A percentile compares a stretch with the other conserved stretches of the same genome.
These are phyloP conservation scores for Phytophthora crassamura DNA, from an alignment of 352 stramenopile species.

Conservation along the genomic window DNA sequence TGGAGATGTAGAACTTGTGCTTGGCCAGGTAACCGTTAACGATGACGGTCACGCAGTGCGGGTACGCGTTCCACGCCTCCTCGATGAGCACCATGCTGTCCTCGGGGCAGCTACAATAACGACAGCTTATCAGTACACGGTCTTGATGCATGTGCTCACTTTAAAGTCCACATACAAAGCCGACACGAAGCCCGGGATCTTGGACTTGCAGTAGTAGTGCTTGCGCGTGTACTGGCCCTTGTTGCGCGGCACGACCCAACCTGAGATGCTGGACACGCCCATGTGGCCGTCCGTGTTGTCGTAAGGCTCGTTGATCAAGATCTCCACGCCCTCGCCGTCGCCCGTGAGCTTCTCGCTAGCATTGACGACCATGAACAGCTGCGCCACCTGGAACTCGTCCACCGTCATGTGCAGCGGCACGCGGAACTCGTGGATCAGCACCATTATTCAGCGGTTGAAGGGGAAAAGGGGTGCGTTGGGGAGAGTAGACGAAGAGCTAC, in stretches of 20 bases:
- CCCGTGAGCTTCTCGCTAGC: conserved; percentile 87
- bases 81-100: conserved; percentile 89
- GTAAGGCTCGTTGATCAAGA: conserved; percentile 88
- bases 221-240: conserved; percentile 91
- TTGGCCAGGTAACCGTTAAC: conserved; percentile 86
- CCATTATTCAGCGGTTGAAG: conserved; percentile 43
- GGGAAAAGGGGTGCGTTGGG: conserved; percentile 12
- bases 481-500: not conserved
- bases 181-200: conserved; percentile 83
- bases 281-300: conserved; percentile 86
- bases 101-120: conserved; percentile 64
- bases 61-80: conserved; percentile 90
- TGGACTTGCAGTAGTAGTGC: conserved; percentile 89
- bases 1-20: conserved; percentile 90
- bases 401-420: conserved; percentile 89
- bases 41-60: conserved; percentile 88
- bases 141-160: not conserved
- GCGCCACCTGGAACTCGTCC: conserved; percentile 85
- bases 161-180: conserved; percentile 59
- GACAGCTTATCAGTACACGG: not conserved
- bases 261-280: conserved; percentile 77
- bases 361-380: conserved; percentile 90
- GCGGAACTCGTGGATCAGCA: conserved; percentile 90
- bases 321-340: conserved; percentile 86
- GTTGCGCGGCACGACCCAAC: conserved; percentile 73